These are phyloP conservation scores for Solanum aculeatissimum DNA, from an alignment of 305 asterid genomes.

Conservation along the genomic window DNA sequence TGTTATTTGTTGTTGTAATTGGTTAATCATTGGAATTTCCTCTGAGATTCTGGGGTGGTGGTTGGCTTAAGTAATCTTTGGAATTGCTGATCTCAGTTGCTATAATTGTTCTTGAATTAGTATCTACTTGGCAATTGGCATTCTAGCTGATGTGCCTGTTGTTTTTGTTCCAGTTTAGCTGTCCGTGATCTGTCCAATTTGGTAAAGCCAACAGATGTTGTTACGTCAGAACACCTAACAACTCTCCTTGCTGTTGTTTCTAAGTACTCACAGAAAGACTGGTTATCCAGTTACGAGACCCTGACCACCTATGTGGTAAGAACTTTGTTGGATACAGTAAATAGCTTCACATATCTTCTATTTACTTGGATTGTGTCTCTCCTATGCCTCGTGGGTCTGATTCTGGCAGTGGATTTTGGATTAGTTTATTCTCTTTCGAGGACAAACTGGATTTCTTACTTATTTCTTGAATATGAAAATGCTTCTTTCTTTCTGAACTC, in stretches of 20 bases:
- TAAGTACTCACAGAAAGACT: conserved; percentile 91
- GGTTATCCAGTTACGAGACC: conserved; percentile 87
- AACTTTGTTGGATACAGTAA: not conserved
- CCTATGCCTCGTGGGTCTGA: not conserved
- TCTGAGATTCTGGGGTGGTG: not conserved
- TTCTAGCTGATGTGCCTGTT: not conserved
- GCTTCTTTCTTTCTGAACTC: not conserved
- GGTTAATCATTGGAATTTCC: not conserved
- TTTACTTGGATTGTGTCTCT: not conserved
- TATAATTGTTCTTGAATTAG: not conserved
- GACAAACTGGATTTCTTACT: not conserved
- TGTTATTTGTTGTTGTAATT: not conserved
- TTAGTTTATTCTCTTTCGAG: not conserved
- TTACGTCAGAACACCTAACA: conserved; percentile 72
- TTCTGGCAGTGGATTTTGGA: not conserved
- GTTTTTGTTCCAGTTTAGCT: conserved; percentile 57
- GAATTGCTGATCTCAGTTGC: not conserved
- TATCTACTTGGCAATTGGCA: not conserved
- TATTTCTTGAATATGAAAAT: not conserved
- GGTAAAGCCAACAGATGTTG: conserved; percentile 82
- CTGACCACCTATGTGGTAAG: conserved; percentile 82
- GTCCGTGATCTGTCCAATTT: conserved; percentile 92
- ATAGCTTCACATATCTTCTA: not conserved
- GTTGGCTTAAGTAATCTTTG: not conserved
- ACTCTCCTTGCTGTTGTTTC: conserved; percentile 83